A percentile compares a stretch with the other conserved stretches of the same genome.
phyloP scores from a whole-genome alignment of 2,329 filamentous ascomycete species.

The Epichloe gansuensis region DNA sequence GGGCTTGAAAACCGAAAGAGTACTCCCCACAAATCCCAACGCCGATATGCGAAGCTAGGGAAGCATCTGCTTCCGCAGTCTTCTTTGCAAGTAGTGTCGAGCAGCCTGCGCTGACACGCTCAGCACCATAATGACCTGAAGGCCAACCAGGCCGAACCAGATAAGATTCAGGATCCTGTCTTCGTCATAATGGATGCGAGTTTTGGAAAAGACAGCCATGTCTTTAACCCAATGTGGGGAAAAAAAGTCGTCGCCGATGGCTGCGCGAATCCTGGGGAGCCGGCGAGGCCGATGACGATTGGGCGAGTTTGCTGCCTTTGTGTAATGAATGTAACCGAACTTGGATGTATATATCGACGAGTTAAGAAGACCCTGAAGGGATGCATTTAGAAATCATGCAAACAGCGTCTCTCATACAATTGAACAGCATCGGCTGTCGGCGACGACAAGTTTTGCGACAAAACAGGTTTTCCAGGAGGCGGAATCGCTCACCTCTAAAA shows the following conservation, averaged over 20 bases:
- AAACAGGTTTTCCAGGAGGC: neutral
- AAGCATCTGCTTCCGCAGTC: constrained; percentile 5
- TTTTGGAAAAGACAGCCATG: constrained; percentile 14
- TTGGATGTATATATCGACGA: too few relatives aligned
- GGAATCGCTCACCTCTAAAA: neutral
- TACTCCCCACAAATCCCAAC: neutral
- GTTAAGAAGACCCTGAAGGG: neutral
- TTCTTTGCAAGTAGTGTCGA: constrained; percentile 4
- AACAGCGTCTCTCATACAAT: too few relatives aligned
- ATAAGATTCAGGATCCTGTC: constrained; percentile 30
- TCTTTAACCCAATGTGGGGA: neutral
- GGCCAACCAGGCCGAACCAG: constrained; percentile 33
- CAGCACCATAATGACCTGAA: constrained; percentile 32
- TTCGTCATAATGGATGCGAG: constrained; percentile 17
- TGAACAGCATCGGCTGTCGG: neutral
- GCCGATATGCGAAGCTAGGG: neutral
- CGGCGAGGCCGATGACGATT: neutral
- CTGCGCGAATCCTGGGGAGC: neutral
- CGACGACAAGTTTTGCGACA: neutral
- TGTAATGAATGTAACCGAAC: too few relatives aligned
- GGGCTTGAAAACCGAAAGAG: neutral
- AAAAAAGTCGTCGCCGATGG: neutral
- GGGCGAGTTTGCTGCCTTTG: neutral
- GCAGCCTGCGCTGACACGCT: constrained; percentile 21
- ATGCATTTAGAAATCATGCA: neutral